phyloP scores from a whole-genome alignment of 192 early-diverging fungal species.

The Backusella tarrabulga region DNA sequence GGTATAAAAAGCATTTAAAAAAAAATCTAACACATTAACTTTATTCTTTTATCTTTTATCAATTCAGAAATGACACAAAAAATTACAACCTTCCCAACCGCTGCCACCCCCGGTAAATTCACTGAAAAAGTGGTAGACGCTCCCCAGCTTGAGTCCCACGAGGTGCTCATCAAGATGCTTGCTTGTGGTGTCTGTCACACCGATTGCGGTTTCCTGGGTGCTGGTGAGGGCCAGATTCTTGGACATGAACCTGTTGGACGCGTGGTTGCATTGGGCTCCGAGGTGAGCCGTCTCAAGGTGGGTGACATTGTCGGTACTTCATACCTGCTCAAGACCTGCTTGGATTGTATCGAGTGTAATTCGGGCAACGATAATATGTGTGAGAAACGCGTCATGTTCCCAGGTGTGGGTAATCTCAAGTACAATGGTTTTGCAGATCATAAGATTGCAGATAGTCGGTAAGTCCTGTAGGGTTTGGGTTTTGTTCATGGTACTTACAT shows the following conservation, averaged over 20 bases:
- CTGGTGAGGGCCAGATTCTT: background rate
- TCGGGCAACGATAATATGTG: conserved; percentile 55
- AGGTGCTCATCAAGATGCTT: background rate
- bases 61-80: background rate
- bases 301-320: conserved; percentile 64
- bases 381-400: conserved; percentile 47
- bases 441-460: conserved; percentile 32
- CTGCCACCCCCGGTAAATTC: background rate
- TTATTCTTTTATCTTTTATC: background rate
- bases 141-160: background rate
- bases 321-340: conserved; percentile 53
- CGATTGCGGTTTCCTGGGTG: background rate
- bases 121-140: background rate
- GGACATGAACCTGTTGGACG: conserved; percentile 73
- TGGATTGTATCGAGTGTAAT: conserved; percentile 44
- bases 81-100: background rate
- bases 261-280: conserved; percentile 56
- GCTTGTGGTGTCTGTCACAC: background rate
- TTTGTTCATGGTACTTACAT: too few relatives aligned
- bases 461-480: background rate
- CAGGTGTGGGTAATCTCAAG: conserved; percentile 44
- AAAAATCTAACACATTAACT: background rate
- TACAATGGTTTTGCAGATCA: conserved; percentile 60
- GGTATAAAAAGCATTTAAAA: background rate
- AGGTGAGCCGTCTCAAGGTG: conserved; percentile 48